Conservation (phyloP, 371 early-diverging fungal genomes). For the Actinomucor elegans region DNA sequence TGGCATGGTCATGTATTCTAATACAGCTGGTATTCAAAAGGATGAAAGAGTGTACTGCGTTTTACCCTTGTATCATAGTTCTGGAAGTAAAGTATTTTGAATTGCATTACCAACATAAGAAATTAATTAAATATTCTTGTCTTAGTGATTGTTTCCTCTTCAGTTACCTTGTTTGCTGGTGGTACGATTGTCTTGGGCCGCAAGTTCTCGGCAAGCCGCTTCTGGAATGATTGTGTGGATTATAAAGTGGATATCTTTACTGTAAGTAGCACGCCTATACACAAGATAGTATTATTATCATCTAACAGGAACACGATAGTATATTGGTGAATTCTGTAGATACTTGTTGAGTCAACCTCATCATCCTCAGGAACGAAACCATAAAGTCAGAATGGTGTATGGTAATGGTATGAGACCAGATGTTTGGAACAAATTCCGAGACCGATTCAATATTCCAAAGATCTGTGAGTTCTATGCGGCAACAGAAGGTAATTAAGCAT, state of each 20-base stretch:
- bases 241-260: slow-evolving; percentile 41
- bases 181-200: slow-evolving; percentile 43
- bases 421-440: slow-evolving; percentile 60
- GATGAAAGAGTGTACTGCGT: slow-evolving; percentile 46
- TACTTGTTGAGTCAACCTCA: slow-evolving; percentile 58
- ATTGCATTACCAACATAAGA: background rate
- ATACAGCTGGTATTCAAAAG: slow-evolving; percentile 8
- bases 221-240: slow-evolving; percentile 50
- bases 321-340: slow-evolving; percentile 74
- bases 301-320: slow-evolving; percentile 19
- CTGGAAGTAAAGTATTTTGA: slow-evolving; percentile 35
- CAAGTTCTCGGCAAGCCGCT: slow-evolving; percentile 50
- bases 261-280: slow-evolving; percentile 17
- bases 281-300: too few species aligned
- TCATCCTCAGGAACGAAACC: slow-evolving; percentile 47
- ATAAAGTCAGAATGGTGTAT: slow-evolving; percentile 50
- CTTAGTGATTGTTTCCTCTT: slow-evolving; percentile 36
- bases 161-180: slow-evolving; percentile 30
- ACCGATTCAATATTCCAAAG: slow-evolving; percentile 47
- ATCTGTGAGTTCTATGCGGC: slow-evolving; percentile 64
- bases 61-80: slow-evolving; percentile 55
- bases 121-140: background rate
- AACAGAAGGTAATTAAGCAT: slow-evolving; percentile 45
- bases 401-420: slow-evolving; percentile 76
- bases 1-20: slow-evolving; percentile 16